These are phyloP conservation scores for Lentinula sp. DNA, from an alignment of 768 basidiomycete species.

Conservation along the genomic window DNA sequence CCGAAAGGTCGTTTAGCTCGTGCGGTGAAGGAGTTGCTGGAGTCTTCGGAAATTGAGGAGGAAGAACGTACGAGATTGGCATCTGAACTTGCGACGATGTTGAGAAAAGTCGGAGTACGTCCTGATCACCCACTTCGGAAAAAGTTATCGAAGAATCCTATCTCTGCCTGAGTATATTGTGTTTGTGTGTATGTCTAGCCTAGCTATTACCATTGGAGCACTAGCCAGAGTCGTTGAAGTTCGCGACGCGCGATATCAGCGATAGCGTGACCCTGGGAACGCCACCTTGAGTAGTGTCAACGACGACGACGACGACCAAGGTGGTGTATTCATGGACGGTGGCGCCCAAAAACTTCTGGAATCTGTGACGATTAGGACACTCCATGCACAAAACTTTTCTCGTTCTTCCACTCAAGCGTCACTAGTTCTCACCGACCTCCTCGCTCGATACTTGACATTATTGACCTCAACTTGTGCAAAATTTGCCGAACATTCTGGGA, in stretches of 20 bases:
- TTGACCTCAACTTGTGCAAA: conserved; percentile 62
- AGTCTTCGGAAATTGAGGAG: conserved; percentile 39
- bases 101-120: conserved; percentile 52
- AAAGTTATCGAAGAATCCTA: conserved; percentile 54
- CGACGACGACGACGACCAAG: neutral
- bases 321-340: conserved; percentile 37
- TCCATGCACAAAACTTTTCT: conserved; percentile 75
- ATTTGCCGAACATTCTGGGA: conserved; percentile 72
- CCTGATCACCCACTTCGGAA: conserved; percentile 64
- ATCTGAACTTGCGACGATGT: conserved; percentile 40
- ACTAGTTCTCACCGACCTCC: conserved; percentile 64
- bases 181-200: no score
- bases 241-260: no score
- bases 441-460: conserved; percentile 67
- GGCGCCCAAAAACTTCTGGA: conserved; percentile 59
- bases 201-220: no score
- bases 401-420: conserved; percentile 71
- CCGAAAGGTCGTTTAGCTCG: conserved; percentile 67
- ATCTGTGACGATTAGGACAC: conserved; percentile 57
- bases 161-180: conserved; percentile 9
- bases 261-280: neutral
- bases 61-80: conserved; percentile 42
- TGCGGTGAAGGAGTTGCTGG: conserved; percentile 59
- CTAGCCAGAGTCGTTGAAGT: no score
- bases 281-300: neutral